Conservation (phyloP, 1,284 basidiomycete species). For the Fomitiporia mediterranea region DNA sequence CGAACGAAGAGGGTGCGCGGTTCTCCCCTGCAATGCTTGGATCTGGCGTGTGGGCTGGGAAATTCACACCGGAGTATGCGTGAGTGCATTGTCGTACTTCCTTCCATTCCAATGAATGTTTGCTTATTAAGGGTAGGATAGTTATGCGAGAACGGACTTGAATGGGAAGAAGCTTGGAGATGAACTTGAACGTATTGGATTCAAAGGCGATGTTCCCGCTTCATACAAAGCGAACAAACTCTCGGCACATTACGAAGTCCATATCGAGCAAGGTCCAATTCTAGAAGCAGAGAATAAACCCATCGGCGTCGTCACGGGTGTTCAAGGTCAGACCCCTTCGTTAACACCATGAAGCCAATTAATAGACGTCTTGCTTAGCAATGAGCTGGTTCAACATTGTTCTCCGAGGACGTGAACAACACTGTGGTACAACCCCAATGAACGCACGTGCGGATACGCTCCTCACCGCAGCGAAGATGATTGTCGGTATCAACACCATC, state of each 20-base stretch:
- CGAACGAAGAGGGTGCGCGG: slow-evolving; percentile 28
- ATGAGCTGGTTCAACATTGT: slow-evolving; percentile 26
- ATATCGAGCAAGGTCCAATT: slow-evolving; percentile 28
- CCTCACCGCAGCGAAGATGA: slow-evolving; percentile 26
- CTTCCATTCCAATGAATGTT: background rate
- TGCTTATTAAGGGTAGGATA: background rate
- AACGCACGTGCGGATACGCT: slow-evolving; percentile 24
- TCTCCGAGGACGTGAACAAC: slow-evolving; percentile 25
- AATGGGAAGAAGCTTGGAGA: slow-evolving; percentile 21
- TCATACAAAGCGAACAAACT: slow-evolving; percentile 22
- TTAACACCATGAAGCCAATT: too few species aligned
- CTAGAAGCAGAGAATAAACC: slow-evolving; percentile 22
- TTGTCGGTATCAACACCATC: slow-evolving; percentile 21
- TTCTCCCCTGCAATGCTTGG: slow-evolving; percentile 25
- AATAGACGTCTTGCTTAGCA: too few species aligned
- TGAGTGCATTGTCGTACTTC: slow-evolving; percentile 5
- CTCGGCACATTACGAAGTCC: slow-evolving; percentile 27
- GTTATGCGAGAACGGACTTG: slow-evolving; percentile 18
- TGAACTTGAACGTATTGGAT: slow-evolving; percentile 25
- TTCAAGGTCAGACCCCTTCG: slow-evolving; percentile 17
- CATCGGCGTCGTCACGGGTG: slow-evolving; percentile 24
- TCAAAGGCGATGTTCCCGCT: slow-evolving; percentile 22
- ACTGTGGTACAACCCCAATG: slow-evolving; percentile 27
- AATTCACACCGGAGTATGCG: slow-evolving; percentile 21
- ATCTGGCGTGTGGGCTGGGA: slow-evolving; percentile 25